Evolutionary conservation across 2,329 filamentous ascomycete species (phyloP).

Genomic region (Claviceps purpurea): DNA sequence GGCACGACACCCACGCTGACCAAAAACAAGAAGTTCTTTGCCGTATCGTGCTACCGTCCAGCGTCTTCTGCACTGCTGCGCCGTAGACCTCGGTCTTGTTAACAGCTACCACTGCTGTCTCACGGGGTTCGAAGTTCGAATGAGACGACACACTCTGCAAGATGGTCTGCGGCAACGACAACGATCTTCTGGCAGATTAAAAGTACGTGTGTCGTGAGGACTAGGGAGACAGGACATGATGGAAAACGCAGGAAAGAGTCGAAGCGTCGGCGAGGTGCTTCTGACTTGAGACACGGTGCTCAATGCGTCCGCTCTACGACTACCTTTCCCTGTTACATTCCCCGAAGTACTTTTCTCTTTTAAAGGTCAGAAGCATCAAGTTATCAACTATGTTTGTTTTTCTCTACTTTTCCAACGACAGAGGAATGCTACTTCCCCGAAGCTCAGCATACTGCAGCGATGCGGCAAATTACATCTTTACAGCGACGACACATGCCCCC

Average conservation of each 20-base stretch:
- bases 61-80: constrained; percentile 10
- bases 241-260: neutral
- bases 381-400: too few species aligned
- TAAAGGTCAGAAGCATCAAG: too few species aligned
- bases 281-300: constrained; percentile 1
- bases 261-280: neutral
- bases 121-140: too few species aligned
- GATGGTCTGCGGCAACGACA: constrained; percentile 8
- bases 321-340: too few species aligned
- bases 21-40: constrained; percentile 9
- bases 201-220: constrained; percentile 8
- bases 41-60: constrained; percentile 5
- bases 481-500: too few species aligned
- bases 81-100: constrained; percentile 5
- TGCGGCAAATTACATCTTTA: too few species aligned
- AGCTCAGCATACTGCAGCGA: too few species aligned
- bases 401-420: too few species aligned
- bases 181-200: constrained; percentile 6
- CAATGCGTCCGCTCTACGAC: neutral
- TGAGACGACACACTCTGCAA: constrained; percentile 9
- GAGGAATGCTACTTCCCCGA: too few species aligned
- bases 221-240: neutral
- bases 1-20: too few species aligned
- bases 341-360: neutral
- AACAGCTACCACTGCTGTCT: constrained; percentile 9